Conservation (phyloP, 2,329 filamentous ascomycete genomes). For the Stachybotrys echinatus region DNA sequence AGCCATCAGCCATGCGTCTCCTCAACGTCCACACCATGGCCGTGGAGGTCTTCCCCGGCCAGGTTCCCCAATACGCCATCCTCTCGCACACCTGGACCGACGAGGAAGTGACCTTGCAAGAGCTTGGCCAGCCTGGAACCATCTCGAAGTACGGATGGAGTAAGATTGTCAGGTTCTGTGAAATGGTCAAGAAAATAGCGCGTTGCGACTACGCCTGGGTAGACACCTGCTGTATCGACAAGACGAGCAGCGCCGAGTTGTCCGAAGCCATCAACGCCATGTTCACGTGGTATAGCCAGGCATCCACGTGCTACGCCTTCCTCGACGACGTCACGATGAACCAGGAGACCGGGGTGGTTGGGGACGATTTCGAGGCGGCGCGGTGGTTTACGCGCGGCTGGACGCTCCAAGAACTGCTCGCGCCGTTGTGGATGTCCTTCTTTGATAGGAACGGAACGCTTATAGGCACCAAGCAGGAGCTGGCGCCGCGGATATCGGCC, state of each 20-base stretch:
- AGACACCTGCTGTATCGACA: constrained; percentile 1
- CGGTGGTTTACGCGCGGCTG: constrained; percentile 13
- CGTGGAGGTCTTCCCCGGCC: not conserved
- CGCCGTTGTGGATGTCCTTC: constrained; percentile 8
- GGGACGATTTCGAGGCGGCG: constrained; percentile 7
- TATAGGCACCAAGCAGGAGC: constrained; percentile 7
- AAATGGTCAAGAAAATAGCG: not conserved
- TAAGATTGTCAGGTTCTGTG: not conserved
- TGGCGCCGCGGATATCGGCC: constrained; percentile 3
- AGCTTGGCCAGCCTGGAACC: not conserved
- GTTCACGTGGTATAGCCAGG: constrained; percentile 21
- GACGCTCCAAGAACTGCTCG: constrained; percentile 14
- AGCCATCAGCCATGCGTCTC: too few relatives aligned
- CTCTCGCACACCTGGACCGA: not conserved
- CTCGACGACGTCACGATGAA: constrained; percentile 30
- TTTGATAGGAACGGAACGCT: constrained; percentile 8
- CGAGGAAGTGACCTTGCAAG: not conserved
- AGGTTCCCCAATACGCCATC: not conserved
- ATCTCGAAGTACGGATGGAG: not conserved
- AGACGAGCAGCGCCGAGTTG: constrained; percentile 9
- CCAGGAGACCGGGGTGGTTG: constrained; percentile 2
- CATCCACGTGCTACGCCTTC: constrained; percentile 9
- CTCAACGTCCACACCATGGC: not conserved
- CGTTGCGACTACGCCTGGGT: not conserved
- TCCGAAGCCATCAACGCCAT: constrained; percentile 16